Percentiles rank a stretch among this genome's conserved stretches.
Conservation (phyloP, 345 rosid genomes). For the Hypericum perforatum region DNA sequence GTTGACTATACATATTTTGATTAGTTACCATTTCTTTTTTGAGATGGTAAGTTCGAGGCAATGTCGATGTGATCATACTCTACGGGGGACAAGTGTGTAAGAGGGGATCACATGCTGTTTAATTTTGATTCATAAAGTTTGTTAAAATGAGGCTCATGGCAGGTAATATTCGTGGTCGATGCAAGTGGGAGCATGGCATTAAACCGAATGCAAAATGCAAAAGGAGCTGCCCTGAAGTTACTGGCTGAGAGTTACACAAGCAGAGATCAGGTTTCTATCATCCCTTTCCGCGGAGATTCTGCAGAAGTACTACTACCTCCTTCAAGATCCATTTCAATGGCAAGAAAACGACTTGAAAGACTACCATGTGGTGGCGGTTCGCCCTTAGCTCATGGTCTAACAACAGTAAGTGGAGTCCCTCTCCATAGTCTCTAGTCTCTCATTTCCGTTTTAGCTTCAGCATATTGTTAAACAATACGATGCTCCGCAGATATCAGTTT, state of each 20-base stretch:
- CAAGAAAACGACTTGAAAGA: conserved; percentile 92
- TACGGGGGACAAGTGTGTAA: no score
- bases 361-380: conserved; percentile 99
- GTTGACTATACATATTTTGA: no score
- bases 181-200: conserved; percentile 99
- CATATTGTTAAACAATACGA: background rate
- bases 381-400: conserved; percentile 94
- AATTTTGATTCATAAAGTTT: conserved; percentile 6
- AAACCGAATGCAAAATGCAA: conserved; percentile 96
- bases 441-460: no score
- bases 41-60: no score
- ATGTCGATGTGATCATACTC: no score
- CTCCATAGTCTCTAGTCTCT: no score
- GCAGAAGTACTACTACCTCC: conserved; percentile 95
- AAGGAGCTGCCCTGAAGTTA: conserved; percentile 92
- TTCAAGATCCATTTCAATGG: conserved; percentile 96
- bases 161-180: conserved; percentile 94
- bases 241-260: conserved; percentile 97
- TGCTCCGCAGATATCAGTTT: background rate
- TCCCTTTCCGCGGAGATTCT: conserved; percentile 94
- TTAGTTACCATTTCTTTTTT: no score
- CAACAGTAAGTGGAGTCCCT: conserved; percentile 48
- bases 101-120: no score
- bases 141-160: conserved; percentile 20
- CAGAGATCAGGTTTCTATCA: conserved; percentile 96